These are phyloP conservation scores for Exidia glandulosa DNA, from an alignment of 768 basidiomycete genomes.

Conservation along the genomic window DNA sequence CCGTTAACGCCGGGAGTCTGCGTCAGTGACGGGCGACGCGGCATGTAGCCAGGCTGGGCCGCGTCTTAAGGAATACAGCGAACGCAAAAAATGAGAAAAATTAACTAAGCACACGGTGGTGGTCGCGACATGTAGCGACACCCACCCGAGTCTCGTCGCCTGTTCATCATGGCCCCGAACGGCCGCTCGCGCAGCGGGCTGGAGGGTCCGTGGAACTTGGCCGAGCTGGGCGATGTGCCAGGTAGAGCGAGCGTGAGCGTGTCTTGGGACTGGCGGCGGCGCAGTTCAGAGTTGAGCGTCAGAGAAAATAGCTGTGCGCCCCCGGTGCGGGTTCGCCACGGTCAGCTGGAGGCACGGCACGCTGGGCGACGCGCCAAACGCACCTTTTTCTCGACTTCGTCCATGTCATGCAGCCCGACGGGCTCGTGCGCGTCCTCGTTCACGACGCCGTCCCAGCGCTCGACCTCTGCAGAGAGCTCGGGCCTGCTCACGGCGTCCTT, in stretches of 20 bases:
- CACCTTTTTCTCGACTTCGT: slow-evolving; percentile 83
- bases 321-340: slow-evolving; percentile 1
- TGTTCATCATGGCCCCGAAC: slow-evolving; percentile 43
- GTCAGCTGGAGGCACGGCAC: not conserved
- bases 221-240: not conserved
- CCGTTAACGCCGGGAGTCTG: not conserved
- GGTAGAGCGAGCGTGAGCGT: not conserved
- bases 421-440: slow-evolving; percentile 67
- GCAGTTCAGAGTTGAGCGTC: slow-evolving; percentile 76
- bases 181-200: slow-evolving; percentile 52
- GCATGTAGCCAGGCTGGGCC: not conserved
- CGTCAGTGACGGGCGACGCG: not conserved
- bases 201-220: slow-evolving; percentile 36
- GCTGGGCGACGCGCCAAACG: not conserved
- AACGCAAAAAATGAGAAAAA: too few species aligned
- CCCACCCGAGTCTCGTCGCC: slow-evolving; percentile 25
- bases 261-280: slow-evolving; percentile 74
- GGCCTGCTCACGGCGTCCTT: slow-evolving; percentile 65
- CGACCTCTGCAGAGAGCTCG: slow-evolving; percentile 73
- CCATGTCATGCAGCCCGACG: slow-evolving; percentile 64
- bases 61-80: too few species aligned
- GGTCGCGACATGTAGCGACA: not conserved
- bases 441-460: slow-evolving; percentile 83
- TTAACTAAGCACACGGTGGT: too few species aligned
- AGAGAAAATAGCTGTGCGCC: slow-evolving; percentile 67